Base-by-base conservation (phyloP, 306 rosid genomes). In the Cicer bijugum region DNA sequence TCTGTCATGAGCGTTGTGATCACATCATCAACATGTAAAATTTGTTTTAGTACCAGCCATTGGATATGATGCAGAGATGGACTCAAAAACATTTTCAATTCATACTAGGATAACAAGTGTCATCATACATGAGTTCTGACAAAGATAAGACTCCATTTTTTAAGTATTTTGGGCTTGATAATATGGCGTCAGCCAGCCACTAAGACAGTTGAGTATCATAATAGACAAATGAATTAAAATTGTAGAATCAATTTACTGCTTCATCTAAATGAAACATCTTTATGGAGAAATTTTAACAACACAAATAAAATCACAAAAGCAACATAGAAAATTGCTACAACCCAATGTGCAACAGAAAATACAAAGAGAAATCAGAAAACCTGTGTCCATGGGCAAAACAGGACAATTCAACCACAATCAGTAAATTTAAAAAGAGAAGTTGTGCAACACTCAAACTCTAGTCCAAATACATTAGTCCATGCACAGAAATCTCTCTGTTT, bases 111-210 rank as follows among this genome's bases (percentile, higher is more conserved):
- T 57, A 56, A 20, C 44, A 72, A 43, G 44, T 23, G 57, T 52
- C 72, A 38, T 62, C 63, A 48, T 75, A 39, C 43, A 75, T n/a
- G 45, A 37, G 43, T 64, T 52, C 43, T 48, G 53, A 65, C n/a
- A 71, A 28, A 56, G 56, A 45, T 8, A 28, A 2, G 8, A 33
- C 48, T 60, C 67, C 20, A 7, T n/a, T 15, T 45, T 33, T 28
- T 14, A 23, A 33, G 46, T 42, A 59, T 28, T 40, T 9, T 28
- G 7, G 42, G 23, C 28, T 40, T 55, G 64, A 46, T 48, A 62
- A 58, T 58, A 8, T n/a, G 44, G 58, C 80, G 14, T 14, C 80
- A 67, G 9, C 62, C 15, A 65, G 69, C 37, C 75, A 72, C 78
- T 28, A 71, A 16, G 59, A 64, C 42, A 43, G 45, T 47, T 48